These are phyloP conservation scores for Venustampulla echinocandica DNA, from an alignment of 495 filamentous ascomycete species.

Conservation along the genomic window DNA sequence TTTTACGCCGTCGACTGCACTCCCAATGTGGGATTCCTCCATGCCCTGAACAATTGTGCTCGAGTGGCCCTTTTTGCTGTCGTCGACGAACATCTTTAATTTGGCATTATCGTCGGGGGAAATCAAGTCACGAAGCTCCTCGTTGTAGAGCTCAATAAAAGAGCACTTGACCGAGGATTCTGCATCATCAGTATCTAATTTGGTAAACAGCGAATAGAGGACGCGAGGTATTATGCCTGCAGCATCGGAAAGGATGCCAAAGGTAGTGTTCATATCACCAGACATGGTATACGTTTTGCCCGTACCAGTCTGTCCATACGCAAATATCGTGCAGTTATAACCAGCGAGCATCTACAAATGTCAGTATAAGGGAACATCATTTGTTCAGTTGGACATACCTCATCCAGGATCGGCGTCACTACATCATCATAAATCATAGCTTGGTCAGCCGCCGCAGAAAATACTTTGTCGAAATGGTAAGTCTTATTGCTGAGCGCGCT, in stretches of 20 bases:
- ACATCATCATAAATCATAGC: slow-evolving; percentile 88
- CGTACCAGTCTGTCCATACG: slow-evolving; percentile 95
- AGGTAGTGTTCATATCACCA: slow-evolving; percentile 82
- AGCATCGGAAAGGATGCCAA: slow-evolving; percentile 77
- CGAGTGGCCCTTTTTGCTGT: slow-evolving; percentile 66
- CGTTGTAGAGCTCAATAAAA: slow-evolving; percentile 97
- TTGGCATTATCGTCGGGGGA: slow-evolving; percentile 72
- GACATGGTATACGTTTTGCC: slow-evolving; percentile 99
- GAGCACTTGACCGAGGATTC: slow-evolving; percentile 95
- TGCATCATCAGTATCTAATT: slow-evolving; percentile 64
- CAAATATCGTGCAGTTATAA: slow-evolving; percentile 99
- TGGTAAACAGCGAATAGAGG: slow-evolving; percentile 75
- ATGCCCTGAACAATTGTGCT: slow-evolving; percentile 89
- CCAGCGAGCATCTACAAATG: slow-evolving; percentile 71
- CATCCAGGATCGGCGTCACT: slow-evolving; percentile 81
- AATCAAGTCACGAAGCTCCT: slow-evolving; percentile 85
- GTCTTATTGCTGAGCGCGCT: slow-evolving; percentile 90
- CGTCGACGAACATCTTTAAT: slow-evolving; percentile 93
- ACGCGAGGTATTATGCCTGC: slow-evolving; percentile 92
- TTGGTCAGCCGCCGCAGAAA: slow-evolving; percentile 92
- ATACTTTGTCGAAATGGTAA: slow-evolving; percentile 94
- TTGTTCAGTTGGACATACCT: slow-evolving; percentile 47
- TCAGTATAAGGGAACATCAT: slow-evolving; percentile 7
- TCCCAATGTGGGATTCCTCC: slow-evolving; percentile 90
- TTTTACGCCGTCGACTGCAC: slow-evolving; percentile 73